These are phyloP conservation scores for Hypoxylon sp. DNA, from an alignment of 2,329 filamentous ascomycete genomes.

Conservation along the genomic window DNA sequence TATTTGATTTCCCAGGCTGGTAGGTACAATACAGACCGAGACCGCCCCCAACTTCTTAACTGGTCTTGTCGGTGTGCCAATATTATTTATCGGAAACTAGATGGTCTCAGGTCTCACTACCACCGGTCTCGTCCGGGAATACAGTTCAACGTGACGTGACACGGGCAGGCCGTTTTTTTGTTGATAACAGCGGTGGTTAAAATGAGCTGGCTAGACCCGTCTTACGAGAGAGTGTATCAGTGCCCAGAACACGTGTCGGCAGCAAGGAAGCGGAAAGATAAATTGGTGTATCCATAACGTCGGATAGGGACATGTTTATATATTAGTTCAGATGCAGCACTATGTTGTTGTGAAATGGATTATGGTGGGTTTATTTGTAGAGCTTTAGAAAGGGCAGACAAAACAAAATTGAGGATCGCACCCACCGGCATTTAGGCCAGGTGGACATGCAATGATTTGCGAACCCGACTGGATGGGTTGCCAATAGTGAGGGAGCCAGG, in stretches of 20 bases:
- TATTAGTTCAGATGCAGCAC: constrained; percentile 22
- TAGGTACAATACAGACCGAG: constrained; percentile 33
- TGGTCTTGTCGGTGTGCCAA: constrained; percentile 29
- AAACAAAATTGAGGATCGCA: constrained; percentile 18
- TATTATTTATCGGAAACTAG: constrained; percentile 36
- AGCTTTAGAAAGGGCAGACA: not conserved
- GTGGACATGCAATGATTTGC: constrained; percentile 31
- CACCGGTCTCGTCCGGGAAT: constrained; percentile 28
- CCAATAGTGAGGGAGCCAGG: constrained; percentile 43
- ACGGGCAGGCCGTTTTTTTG: constrained; percentile 32
- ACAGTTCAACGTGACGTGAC: constrained; percentile 28
- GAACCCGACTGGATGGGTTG: constrained; percentile 39
- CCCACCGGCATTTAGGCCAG: constrained; percentile 9
- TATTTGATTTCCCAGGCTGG: constrained; percentile 33
- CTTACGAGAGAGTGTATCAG: constrained; percentile 19
- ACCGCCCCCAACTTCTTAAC: constrained; percentile 40
- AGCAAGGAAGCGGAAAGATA: constrained; percentile 32
- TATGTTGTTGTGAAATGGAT: constrained; percentile 6
- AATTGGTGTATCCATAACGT: constrained; percentile 31
- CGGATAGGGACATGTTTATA: constrained; percentile 33
- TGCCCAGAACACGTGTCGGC: constrained; percentile 40
- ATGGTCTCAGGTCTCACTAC: constrained; percentile 23
- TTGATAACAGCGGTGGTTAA: constrained; percentile 6
- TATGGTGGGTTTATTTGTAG: constrained; percentile 12
- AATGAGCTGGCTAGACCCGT: constrained; percentile 26